These are phyloP conservation scores for Leccinum subgranulosum DNA, from an alignment of 768 basidiomycete species.

Conservation along the genomic window DNA sequence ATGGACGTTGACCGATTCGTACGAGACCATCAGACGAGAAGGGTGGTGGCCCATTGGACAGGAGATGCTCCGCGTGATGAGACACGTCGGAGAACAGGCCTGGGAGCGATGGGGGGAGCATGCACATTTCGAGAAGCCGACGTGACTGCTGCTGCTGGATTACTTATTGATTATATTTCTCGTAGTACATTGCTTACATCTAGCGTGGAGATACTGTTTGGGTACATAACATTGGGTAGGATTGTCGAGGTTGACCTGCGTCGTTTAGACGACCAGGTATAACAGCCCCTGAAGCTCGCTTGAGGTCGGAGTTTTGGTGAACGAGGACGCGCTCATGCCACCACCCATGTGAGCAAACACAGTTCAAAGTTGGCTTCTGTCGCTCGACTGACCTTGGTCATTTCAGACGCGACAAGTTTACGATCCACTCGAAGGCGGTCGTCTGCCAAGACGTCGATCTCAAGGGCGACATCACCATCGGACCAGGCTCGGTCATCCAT, in stretches of 20 bases:
- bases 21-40: conserved; percentile 37
- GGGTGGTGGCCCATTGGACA: conserved; percentile 38
- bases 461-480: conserved; percentile 92
- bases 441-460: conserved; percentile 94
- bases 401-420: conserved; percentile 79
- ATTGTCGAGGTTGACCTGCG: not conserved
- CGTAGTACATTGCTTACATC: conserved; percentile 13
- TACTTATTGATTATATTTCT: conserved; percentile 18
- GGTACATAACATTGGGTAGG: conserved; percentile 11
- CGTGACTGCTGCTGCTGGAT: conserved; percentile 15
- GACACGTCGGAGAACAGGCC: conserved; percentile 36
- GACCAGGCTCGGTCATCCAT: conserved; percentile 87
- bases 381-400: not conserved
- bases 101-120: conserved; percentile 45
- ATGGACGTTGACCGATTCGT: conserved; percentile 37
- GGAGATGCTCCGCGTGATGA: conserved; percentile 39
- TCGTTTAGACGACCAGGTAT: not conserved
- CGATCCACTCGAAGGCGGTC: conserved; percentile 86
- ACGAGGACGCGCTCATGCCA: conserved; percentile 2
- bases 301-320: not conserved
- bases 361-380: not conserved
- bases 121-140: conserved; percentile 27
- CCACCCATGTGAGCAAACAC: conserved; percentile 28
- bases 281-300: not conserved
- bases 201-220: conserved; percentile 15